Evolutionary conservation across 2,329 filamentous ascomycete genomes (phyloP).

Genomic region (Didymella arachidicola): DNA sequence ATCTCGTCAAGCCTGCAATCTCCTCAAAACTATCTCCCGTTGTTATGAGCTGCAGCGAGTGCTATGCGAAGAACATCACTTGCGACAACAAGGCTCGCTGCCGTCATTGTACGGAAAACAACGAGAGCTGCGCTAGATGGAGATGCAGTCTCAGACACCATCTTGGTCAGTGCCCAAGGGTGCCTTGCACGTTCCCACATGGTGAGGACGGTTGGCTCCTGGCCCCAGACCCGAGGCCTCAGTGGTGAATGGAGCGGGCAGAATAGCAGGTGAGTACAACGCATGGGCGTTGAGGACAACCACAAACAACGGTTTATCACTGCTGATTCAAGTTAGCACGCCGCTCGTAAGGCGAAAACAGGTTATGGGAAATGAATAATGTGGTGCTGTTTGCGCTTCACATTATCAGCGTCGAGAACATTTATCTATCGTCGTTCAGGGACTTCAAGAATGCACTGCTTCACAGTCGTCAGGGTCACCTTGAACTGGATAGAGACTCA

Average conservation of each 20-base stretch:
- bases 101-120: constrained; percentile 32
- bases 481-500: no score
- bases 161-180: constrained; percentile 31
- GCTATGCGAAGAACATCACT: constrained; percentile 33
- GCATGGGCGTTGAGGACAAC: no score
- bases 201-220: constrained; percentile 12
- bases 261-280: not conserved
- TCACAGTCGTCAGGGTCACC: no score
- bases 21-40: constrained; percentile 29
- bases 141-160: constrained; percentile 39
- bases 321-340: no score
- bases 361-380: no score
- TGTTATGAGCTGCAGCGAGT: constrained; percentile 41
- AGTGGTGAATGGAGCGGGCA: constrained; percentile 3
- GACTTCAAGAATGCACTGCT: no score
- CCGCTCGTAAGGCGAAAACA: no score
- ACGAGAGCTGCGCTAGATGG: constrained; percentile 37
- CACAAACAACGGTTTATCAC: no score
- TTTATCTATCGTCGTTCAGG: no score
- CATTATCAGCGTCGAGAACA: no score
- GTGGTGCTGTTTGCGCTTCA: no score
- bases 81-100: constrained; percentile 39
- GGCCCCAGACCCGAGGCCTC: not conserved
- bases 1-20: constrained; percentile 31
- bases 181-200: constrained; percentile 36